Evolutionary conservation across 495 filamentous ascomycete genomes (phyloP), one percentile per base, ranked within the genome.

Genomic region (Thermothielavioides terrestris): DNA sequence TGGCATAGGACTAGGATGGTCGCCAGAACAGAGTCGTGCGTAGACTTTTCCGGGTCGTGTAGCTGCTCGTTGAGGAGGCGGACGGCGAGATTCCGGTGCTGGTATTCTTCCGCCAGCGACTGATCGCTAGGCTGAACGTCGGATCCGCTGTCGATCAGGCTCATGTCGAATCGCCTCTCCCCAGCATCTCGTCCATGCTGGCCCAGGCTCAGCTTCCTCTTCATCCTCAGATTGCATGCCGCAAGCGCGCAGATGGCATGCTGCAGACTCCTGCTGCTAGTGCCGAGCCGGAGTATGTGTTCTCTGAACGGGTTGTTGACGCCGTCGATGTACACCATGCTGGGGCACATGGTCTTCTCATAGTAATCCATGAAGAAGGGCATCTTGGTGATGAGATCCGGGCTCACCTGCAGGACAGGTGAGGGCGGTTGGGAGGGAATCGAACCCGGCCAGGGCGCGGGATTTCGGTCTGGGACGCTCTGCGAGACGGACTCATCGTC

Each of bases 231-330:
- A 60, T 97, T 95, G 66, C 89, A 94, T 2, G 85, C 83, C 1
- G 89, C 78, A 14, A 97, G 74, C 6, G 91, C 89, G 53, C 90
- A 92, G 60, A 97, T 88, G 14, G 91, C 90, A 64, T 95, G 88
- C 59, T 91, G 87, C 18, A 96, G 68, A 54, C 88, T 89, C 57
- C 83, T 80, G 64, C 86, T 95, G 25, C 78, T 72, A 40, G 83
- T 74, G 15, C 88, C 87, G 32, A 96, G 75, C 18, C 80, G 83
- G 28, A 95, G 74, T 36, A 97, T 82, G 53, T 94, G 84, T 43
- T 83, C 82, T 46, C 91, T 76, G 62, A 89, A 97, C 1, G 91
- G 91, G 59, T 96, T 83, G 48, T 67, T 79, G 9, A 87, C 84
- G 8, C 81, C 81, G 60, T 97, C 91, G 67, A 95, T 92, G 39